Evolutionary conservation across 1,284 basidiomycete species (phyloP), one percentile per base, ranked within the genome.

Genomic region (Papiliotrema terrestris): DNA sequence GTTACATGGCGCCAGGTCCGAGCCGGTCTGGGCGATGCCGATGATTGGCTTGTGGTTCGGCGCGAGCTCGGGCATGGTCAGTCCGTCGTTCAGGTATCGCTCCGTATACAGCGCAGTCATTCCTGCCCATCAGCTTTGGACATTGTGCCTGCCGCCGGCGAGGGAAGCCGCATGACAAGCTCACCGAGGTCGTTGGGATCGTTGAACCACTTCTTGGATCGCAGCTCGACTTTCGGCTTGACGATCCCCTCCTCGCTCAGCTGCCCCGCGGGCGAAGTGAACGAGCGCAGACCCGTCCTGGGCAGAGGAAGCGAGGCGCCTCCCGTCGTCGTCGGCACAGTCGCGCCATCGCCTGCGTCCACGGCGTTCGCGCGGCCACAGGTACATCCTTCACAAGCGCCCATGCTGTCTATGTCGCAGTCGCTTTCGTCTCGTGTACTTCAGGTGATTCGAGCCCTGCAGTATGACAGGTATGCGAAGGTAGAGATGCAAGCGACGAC

Each of bases 31-130:
- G 11, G 86, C 92, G 45, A 96, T 85, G 58, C 92, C 92, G 59
- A 96, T 88, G 87, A 96, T 93, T 45, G 91, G 86, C 72, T 91
- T 91, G 25, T 29, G 20, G 15, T 20, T 39, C 20, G 46, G 41
- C 17, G 39, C 20, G 19, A 38, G 36, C 26, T 41, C 32, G 35
- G 29, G 35, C 17, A 54, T 36, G 19, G 45, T 39, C 22, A 23
- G 52, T 19, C 75, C 75, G 25, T 56, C 61, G 59, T 75, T 77
- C 36, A 77, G 62, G 62, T 74, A 77, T 43, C 75, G 68, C 58
- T 77, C 75, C 44, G 70, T 61, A 55, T 77, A 74, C 35, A 49
- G 20, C 15, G 46, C 46, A n/a, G 46, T 29, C 46, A 49, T 49
- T 17, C 46, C 46, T 49, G 36, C 8, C 19, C 37, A 9, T 49